These are phyloP conservation scores for Leccinum fibrillosum DNA, from an alignment of 768 basidiomycete species.

Conservation along the genomic window DNA sequence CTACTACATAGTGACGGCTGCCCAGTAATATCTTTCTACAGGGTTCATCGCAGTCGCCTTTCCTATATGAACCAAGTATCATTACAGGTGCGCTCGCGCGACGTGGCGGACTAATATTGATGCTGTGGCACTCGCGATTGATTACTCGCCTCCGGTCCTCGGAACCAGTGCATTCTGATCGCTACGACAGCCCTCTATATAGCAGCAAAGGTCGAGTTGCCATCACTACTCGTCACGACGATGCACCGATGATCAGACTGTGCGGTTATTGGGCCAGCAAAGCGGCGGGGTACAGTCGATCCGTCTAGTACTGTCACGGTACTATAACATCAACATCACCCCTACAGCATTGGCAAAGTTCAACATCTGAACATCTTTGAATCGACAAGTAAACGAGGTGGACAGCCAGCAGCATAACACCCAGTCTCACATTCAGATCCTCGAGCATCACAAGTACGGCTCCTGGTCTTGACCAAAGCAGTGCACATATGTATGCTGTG, in stretches of 20 bases:
- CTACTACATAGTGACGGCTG: not conserved
- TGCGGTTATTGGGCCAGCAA: not conserved
- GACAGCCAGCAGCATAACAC: too few species aligned
- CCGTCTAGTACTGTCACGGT: too few species aligned
- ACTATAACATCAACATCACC: not conserved
- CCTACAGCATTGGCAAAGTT: too few species aligned
- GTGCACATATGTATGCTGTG: too few species aligned
- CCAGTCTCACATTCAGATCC: too few species aligned
- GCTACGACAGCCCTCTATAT: too few species aligned
- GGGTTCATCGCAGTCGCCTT: not conserved
- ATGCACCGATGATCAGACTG: not conserved
- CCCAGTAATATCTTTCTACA: not conserved
- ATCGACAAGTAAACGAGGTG: not conserved
- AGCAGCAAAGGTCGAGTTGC: not conserved
- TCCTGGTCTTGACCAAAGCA: too few species aligned
- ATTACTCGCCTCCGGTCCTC: not conserved
- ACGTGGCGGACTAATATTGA: too few species aligned
- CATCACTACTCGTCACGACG: not conserved
- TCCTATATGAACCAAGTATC: not conserved
- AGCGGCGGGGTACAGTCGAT: too few species aligned
- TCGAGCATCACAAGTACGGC: too few species aligned
- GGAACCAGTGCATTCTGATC: not conserved
- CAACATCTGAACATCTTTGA: not conserved
- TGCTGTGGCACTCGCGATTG: not conserved
- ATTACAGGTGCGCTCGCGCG: not conserved